A percentile compares a stretch with the other conserved stretches of the same genome.
phyloP scores from a whole-genome alignment of 2,329 filamentous ascomycete species.

The Amauroascus niger region DNA sequence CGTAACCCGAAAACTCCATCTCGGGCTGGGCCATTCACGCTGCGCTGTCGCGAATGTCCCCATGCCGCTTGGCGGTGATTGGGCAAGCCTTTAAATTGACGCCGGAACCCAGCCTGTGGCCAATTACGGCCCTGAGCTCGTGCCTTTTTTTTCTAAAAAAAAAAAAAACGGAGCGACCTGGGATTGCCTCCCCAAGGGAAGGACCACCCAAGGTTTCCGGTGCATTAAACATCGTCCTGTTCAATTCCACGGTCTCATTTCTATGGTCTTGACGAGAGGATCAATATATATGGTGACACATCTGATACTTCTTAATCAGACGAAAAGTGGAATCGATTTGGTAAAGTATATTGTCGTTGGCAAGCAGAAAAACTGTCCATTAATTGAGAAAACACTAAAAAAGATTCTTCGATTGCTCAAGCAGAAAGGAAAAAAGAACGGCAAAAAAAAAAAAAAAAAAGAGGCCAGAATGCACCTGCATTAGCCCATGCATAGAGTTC shows the following conservation, averaged over 20 bases:
- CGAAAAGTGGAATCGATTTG: no score
- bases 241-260: no score
- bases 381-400: background rate
- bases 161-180: no score
- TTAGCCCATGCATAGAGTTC: conserved; percentile 6
- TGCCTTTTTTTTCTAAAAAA: no score
- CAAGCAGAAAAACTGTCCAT: background rate
- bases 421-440: background rate
- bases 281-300: no score
- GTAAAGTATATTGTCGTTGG: no score
- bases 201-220: conserved; percentile 7
- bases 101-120: background rate
- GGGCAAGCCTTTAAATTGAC: conserved; percentile 2
- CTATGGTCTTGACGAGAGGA: no score
- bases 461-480: conserved; percentile 7
- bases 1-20: background rate
- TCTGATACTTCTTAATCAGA: no score
- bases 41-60: background rate
- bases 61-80: background rate
- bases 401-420: background rate
- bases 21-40: background rate
- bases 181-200: background rate
- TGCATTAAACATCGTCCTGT: background rate
- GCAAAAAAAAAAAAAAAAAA: background rate
- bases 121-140: background rate